Evolutionary conservation across 2,329 filamentous ascomycete species (phyloP).

Genomic region (Ascochyta lentis): DNA sequence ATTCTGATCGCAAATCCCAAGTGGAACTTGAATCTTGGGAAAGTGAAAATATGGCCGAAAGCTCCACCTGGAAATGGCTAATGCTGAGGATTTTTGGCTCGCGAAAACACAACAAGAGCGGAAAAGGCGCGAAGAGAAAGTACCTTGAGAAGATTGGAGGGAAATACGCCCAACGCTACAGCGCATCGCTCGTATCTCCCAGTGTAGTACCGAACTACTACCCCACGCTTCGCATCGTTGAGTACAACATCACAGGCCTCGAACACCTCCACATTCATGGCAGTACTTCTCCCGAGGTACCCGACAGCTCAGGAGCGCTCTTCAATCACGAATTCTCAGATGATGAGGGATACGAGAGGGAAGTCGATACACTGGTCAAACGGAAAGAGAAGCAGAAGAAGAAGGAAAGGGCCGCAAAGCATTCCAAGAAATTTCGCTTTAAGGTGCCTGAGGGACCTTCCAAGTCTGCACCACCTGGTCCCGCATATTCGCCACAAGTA

Average conservation of each 20-base stretch:
- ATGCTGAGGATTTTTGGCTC: conserved; percentile 17
- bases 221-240: conserved; percentile 85
- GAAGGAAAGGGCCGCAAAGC: conserved; percentile 26
- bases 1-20: conserved; percentile 24
- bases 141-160: conserved; percentile 76
- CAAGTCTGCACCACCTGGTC: conserved; percentile 76
- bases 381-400: conserved; percentile 58
- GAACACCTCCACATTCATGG: conserved; percentile 54
- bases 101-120: conserved; percentile 27
- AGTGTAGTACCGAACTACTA: conserved; percentile 94
- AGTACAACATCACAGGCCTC: conserved; percentile 88
- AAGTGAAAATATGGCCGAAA: conserved; percentile 25
- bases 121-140: conserved; percentile 58
- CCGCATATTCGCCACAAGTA: conserved; percentile 86
- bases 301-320: conserved; percentile 15
- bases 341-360: conserved; percentile 46
- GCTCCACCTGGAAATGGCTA: conserved; percentile 31
- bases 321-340: conserved; percentile 18
- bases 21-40: conserved; percentile 9
- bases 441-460: conserved; percentile 73
- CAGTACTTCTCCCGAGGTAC: neutral
- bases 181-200: conserved; percentile 78
- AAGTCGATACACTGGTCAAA: conserved; percentile 55
- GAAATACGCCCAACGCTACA: conserved; percentile 82
- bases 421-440: conserved; percentile 54